Evolutionary conservation across 495 filamentous ascomycete species (phyloP), one percentile per base, ranked within the genome.

Genomic region (Tuber umbilicatum): DNA sequence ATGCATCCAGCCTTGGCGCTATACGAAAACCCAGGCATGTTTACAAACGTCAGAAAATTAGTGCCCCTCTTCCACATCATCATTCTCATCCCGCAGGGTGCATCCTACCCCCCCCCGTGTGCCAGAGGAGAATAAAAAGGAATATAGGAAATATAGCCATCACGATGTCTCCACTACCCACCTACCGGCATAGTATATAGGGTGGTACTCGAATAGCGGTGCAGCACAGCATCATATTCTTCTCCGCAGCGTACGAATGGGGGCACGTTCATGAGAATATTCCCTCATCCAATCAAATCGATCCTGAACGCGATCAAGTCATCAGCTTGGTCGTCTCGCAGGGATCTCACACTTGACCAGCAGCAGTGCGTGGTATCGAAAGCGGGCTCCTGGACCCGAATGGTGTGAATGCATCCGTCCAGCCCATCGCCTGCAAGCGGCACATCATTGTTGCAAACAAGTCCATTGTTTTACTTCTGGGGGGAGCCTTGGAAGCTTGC

Each of bases 271-370:
- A 17, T 64, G 55, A 16, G 55, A 64, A 64, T 64, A 64, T 64
- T 64, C 55, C 55, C 55, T 64, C 27, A 64, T 35, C 55, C 55
- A 64, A 35, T 14, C 55, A 64, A 35, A 64, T 19, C 4, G 27
- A 64, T 35, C 55, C 35, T 35, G 55, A 35, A 35, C 27, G 5
- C 14, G n/a, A 31, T 64, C 55, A 27, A 6, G 55, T 64, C 55
- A 35, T 31, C 27, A 64, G 27, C 27, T 27, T 27, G 35, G 31
- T 64, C 14, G 27, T 3, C n/a, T 27, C 35, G 31, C 55, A 64
- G 55, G 55, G 55, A 35, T 64, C 55, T 64, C 55, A 35, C 55
- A 64, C 55, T 19, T 64, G 55, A 64, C 55, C 55, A 64, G 19
- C 55, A 35, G 27, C 27, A 14, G n/a, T 64, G 55, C 27, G 27